A percentile compares a stretch with the other conserved stretches of the same genome.
Evolutionary conservation across 1,139 yeast species (phyloP).

Genomic region (Geotrichum reessii): DNA sequence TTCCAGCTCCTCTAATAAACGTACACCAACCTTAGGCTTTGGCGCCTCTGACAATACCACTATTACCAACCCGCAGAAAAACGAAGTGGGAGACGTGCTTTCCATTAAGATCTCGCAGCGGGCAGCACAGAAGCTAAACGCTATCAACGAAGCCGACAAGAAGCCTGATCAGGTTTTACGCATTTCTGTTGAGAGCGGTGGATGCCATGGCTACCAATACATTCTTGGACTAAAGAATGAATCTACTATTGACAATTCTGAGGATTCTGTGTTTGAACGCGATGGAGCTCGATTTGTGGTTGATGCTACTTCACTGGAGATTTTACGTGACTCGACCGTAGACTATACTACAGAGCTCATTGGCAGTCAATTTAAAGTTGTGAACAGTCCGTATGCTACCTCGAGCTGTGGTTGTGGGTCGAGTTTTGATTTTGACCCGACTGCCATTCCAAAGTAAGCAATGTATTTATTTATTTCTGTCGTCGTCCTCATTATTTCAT

Average conservation of each 20-base stretch:
- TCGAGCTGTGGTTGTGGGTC: slow-evolving; percentile 97
- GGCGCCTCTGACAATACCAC: slow-evolving; percentile 23
- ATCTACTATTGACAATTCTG: slow-evolving; percentile 39
- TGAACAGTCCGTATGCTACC: slow-evolving; percentile 83
- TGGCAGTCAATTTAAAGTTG: slow-evolving; percentile 88
- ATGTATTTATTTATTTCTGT: background rate
- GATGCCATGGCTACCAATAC: slow-evolving; percentile 97
- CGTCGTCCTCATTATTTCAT: background rate
- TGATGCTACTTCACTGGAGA: slow-evolving; percentile 74
- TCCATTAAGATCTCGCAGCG: slow-evolving; percentile 40
- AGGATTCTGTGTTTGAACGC: slow-evolving; percentile 55
- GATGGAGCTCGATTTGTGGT: slow-evolving; percentile 65
- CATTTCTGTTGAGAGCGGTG: slow-evolving; percentile 91
- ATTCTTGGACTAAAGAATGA: slow-evolving; percentile 57
- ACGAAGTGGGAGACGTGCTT: slow-evolving; percentile 34
- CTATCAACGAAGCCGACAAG: slow-evolving; percentile 52
- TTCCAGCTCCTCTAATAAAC: background rate
- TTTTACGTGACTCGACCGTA: slow-evolving; percentile 77
- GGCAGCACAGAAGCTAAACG: slow-evolving; percentile 51
- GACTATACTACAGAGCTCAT: slow-evolving; percentile 91
- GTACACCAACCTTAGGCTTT: slow-evolving; percentile 23
- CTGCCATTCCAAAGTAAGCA: slow-evolving; percentile 24
- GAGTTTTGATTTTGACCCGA: slow-evolving; percentile 82
- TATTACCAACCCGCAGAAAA: slow-evolving; percentile 32
- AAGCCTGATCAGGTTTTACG: slow-evolving; percentile 60